Base-by-base conservation (phyloP, 208 protist species). In the Naegleria lovaniensis region DNA sequence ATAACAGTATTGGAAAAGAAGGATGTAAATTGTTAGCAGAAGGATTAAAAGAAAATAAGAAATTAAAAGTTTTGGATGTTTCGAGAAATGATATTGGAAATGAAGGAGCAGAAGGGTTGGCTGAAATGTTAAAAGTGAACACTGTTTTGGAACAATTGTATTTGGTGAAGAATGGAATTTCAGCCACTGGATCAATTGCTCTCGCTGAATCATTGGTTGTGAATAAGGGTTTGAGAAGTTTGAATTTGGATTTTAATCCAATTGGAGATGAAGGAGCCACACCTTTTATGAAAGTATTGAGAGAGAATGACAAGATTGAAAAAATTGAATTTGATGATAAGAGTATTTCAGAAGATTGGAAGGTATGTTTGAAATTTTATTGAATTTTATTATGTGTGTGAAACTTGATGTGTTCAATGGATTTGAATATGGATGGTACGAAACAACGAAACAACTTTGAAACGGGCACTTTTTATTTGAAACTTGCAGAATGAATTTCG, bases 311-410 rank as follows among this genome's bases (percentile, higher is more conserved):
- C 41, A 40, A n/a, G 6, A 67, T 89, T 40, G 29, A 58, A 38
- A 89, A 89, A 29, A 89, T 89, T 89, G 85, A 89, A 40, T 89
- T 89, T 89, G 85, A 89, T 67, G 85, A 89, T 40, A 89, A 89
- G 29, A 75, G n/a, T 89, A 40, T 89, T 41, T 41, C n/a, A n/a
- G 85, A 89, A 29, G 48, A 89, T 33, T 89, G 85, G 85, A 89
- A 67, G 43, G 48, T 40, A 52, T 52, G 83, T 48, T 48, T 1
- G 43, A 48, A 9, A 1, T 48, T 48, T 48, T 48, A 9, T 9
- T 48, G 43, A 48, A 7, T 48, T 48, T 48, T 48, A 48, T 48
- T 48, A 48, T 48, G 1, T 48, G 43, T 48, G 43, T 48, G 1
- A 9, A 7, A 48, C 1, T 48, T 48, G 43, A 48, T 48, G 43